A percentile compares a stretch with the other conserved stretches of the same genome.
These are phyloP conservation scores for Cercospora brassicicola DNA, from an alignment of 2,329 filamentous ascomycete species.

Conservation along the genomic window DNA sequence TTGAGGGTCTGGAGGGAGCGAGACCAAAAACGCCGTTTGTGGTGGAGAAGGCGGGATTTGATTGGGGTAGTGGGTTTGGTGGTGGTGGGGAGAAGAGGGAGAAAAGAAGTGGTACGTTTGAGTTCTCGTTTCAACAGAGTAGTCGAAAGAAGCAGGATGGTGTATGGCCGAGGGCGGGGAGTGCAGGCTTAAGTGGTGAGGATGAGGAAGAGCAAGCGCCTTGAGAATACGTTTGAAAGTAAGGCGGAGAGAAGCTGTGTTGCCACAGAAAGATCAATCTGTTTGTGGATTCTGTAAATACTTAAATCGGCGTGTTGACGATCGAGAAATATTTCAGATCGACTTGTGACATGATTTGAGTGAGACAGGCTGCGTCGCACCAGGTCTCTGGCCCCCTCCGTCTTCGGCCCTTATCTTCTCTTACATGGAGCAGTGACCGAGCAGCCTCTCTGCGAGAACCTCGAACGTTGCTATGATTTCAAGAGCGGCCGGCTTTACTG, in stretches of 20 bases:
- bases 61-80: neutral
- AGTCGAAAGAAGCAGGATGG: neutral
- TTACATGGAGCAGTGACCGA: neutral
- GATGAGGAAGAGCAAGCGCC: conserved; percentile 7
- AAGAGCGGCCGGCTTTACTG: no score
- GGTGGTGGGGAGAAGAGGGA: neutral
- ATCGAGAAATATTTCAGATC: neutral
- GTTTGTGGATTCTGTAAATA: neutral
- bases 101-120: neutral
- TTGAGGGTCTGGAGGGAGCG: conserved; percentile 1
- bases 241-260: neutral
- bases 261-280: neutral
- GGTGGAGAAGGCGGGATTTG: neutral
- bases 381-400: neutral
- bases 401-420: neutral
- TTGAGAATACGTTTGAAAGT: neutral
- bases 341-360: neutral
- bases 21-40: conserved; percentile 2
- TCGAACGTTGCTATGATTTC: neutral
- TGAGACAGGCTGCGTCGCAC: neutral
- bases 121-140: conserved; percentile 3
- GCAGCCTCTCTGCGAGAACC: neutral
- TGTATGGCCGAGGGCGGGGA: neutral
- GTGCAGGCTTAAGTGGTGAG: neutral
- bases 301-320: neutral